phyloP scores from a whole-genome alignment of 2,329 filamentous ascomycete species.

The Xylaria sp. region DNA sequence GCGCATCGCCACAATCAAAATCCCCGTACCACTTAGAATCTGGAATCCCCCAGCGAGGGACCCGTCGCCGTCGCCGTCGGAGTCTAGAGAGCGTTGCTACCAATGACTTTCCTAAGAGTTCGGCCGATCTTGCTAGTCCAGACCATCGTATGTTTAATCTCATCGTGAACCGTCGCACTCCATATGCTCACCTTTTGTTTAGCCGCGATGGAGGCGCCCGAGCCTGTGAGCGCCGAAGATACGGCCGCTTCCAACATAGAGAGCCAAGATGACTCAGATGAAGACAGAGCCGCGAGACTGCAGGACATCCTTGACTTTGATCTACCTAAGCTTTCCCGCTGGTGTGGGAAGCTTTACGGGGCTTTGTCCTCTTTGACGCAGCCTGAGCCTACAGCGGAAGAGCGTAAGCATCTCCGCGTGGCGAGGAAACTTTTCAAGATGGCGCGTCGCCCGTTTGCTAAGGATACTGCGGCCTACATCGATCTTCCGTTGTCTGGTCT shows the following conservation, averaged over 20 bases:
- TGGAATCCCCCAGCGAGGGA: conserved; percentile 39
- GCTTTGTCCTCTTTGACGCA: conserved; percentile 33
- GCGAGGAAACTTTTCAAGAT: conserved; percentile 33
- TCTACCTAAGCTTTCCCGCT: conserved; percentile 43
- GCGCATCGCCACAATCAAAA: conserved; percentile 30
- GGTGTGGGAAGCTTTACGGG: conserved; percentile 38
- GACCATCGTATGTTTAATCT: conserved; percentile 25
- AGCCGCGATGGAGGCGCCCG: conserved; percentile 28
- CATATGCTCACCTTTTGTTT: conserved; percentile 13
- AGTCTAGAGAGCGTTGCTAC: conserved; percentile 42
- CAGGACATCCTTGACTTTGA: conserved; percentile 45
- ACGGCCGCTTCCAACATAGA: conserved; percentile 18
- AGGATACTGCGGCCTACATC: conserved; percentile 35
- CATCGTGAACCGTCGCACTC: conserved; percentile 1
- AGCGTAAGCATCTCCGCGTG: conserved; percentile 32
- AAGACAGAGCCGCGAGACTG: conserved; percentile 38
- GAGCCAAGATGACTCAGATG: conserved; percentile 34
- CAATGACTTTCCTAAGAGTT: conserved; percentile 35
- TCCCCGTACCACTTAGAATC: neutral
- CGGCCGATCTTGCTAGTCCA: conserved; percentile 26
- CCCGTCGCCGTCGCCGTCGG: conserved; percentile 35
- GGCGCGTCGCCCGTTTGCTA: conserved; percentile 39
- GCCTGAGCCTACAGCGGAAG: conserved; percentile 30
- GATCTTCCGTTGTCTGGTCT: conserved; percentile 31
- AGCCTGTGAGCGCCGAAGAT: conserved; percentile 9